Evolutionary conservation across 2,329 filamentous ascomycete genomes (phyloP), one percentile per base, ranked within the genome.

Genomic region (Verticillium alfalfae): DNA sequence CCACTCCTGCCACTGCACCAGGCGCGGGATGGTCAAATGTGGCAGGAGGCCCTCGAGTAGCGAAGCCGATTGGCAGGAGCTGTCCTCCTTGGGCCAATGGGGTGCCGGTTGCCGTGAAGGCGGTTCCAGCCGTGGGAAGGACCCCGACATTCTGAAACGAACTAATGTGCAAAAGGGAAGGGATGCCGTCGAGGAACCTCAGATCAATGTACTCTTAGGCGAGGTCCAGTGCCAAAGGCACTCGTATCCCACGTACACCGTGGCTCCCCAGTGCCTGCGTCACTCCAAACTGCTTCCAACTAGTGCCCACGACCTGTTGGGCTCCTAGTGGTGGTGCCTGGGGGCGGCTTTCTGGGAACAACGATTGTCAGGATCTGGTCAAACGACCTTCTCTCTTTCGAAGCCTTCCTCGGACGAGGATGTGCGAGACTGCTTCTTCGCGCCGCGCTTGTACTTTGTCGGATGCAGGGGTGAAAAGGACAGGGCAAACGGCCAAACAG

Each of bases 141-240:
- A 52, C 45, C 57, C 57, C 57, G 57, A 58, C 37, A 41, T 58
- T 58, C 57, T 58, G 57, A 58, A 58, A 58, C 57, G 39, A 34
- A 15, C 57, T 41, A 45, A 37, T 12, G 57, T 31, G 26, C 26
- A 57, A 37, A 34, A 37, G 55, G 55, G n/a, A 22, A 39, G 56
- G 56, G 22, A 52, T 22, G 26, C 41, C 9, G 15, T 8, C 12
- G 36, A 22, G 31, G 16, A 34, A 58, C 57, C 34, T 18, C 2
- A 2, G 3, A 18, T 22, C 2, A 26, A 45, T 6, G 37, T 58
- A 58, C 26, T 31, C 26, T 31, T 31, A 5, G 26, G 26, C 26
- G 26, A 31, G 26, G 26, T 31, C 26, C 26, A 31, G 26, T 31
- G 26, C 26, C 26, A 31, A 31, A 31, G 26, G 26, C 26, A 31